Conservation (phyloP, 352 stramenopile genomes). For the Pilasporangium apinafurcum region DNA sequence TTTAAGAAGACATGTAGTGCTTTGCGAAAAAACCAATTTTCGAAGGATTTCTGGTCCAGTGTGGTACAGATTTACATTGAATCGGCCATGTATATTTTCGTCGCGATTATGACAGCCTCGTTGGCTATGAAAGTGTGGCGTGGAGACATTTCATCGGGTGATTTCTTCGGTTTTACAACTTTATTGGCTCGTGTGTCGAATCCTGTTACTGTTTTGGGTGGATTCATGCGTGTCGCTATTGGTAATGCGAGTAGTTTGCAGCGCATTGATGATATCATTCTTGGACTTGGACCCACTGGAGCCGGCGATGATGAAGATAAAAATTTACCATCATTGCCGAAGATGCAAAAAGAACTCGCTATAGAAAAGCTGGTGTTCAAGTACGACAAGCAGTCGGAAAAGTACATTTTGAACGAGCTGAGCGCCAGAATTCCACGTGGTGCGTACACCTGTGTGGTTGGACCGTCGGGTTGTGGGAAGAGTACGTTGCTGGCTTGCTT, state of each 20-base stretch:
- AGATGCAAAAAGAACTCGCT: slow-evolving; percentile 79
- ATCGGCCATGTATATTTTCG: slow-evolving; percentile 88
- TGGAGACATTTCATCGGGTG: slow-evolving; percentile 51
- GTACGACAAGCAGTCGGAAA: slow-evolving; percentile 81
- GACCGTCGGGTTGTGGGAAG: slow-evolving; percentile 82
- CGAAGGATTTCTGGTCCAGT: slow-evolving; percentile 86
- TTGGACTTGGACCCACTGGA: slow-evolving; percentile 35
- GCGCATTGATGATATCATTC: slow-evolving; percentile 81
- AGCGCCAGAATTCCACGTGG: slow-evolving; percentile 62
- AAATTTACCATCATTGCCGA: slow-evolving; percentile 61
- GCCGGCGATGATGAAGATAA: slow-evolving; percentile 47
- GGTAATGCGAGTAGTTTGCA: slow-evolving; percentile 83
- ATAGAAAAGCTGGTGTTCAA: slow-evolving; percentile 82
- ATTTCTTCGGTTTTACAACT: slow-evolving; percentile 84
- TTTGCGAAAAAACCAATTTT: slow-evolving; percentile 82
- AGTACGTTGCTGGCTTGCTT: slow-evolving; percentile 82
- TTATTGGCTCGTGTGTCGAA: slow-evolving; percentile 75
- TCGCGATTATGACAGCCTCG: slow-evolving; percentile 79
- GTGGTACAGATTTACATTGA: slow-evolving; percentile 90
- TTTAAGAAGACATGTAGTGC: slow-evolving; percentile 60
- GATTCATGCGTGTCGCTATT: slow-evolving; percentile 88
- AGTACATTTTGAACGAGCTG: slow-evolving; percentile 79
- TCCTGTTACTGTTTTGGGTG: slow-evolving; percentile 74
- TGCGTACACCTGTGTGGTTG: slow-evolving; percentile 82
- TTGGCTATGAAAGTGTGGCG: slow-evolving; percentile 84